Evolutionary conservation across 2,329 filamentous ascomycete species (phyloP), one percentile per base, ranked within the genome.

Genomic region (Fusarium sp.): DNA sequence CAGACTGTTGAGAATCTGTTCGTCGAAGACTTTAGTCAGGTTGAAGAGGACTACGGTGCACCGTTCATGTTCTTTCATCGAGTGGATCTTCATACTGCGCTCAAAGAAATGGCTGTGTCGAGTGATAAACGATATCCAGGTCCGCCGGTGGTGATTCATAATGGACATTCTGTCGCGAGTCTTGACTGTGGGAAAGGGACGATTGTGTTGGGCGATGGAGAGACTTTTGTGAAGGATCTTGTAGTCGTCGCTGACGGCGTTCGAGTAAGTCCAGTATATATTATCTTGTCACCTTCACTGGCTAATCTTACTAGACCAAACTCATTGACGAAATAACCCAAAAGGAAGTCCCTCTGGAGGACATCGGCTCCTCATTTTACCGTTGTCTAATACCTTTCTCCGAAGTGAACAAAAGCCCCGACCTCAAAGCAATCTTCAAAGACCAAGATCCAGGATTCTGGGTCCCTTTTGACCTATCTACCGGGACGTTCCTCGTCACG

Each of bases 1-100:
- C 31, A 64, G 1, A 38, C 30, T 4, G 22, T 65, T 2, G 10
- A 39, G 3, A n/a, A 41, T 1, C 11, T 51, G 1, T 15, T 65
- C 3, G 36, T 64, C 0, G 48, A 65, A 1, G 28, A 65, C 4
- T 65, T 65, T 3, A 16, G 36, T 15, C 35, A 41, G 1, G 30
- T 65, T 4, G 12, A 65, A 4, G 31, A 47, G 13, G 36, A 65
- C 7, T 57, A 65, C 1, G 42, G 26, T 5, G 59, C 48, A 0
- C 41, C 48, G 0, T 65, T 65, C 6, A 56, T 65, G 48, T 65
- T 65, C 9, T 65, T 50, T 0, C 63, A 65, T 20, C 22, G 59
- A 0, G 42, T 65, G 0, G 63, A 65, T 31, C 22, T 65, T 20
- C 48, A 65, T 4, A 56, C 63, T 18, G 14, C 59, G 12, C 3